Evolutionary conservation across 2,329 filamentous ascomycete genomes (phyloP).

Genomic region (Talaromyces piceae): DNA sequence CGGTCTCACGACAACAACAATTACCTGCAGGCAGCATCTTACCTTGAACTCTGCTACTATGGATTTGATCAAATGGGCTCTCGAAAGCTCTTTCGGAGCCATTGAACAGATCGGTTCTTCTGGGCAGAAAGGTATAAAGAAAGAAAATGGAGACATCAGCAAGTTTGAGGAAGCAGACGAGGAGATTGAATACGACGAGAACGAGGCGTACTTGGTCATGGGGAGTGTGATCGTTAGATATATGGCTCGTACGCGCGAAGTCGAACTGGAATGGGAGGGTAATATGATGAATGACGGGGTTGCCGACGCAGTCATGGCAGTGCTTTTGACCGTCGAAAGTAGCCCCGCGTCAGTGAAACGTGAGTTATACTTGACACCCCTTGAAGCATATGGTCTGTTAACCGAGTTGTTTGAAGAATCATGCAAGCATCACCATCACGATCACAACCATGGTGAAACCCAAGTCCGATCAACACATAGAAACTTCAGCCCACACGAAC

Average conservation of each 20-base stretch:
- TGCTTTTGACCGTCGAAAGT: slow-evolving; percentile 84
- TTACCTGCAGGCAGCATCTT: slow-evolving; percentile 85
- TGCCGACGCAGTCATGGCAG: slow-evolving; percentile 92
- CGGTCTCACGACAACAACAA: slow-evolving; percentile 90
- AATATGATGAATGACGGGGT: slow-evolving; percentile 97
- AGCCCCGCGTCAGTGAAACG: slow-evolving; percentile 91
- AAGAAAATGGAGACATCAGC: slow-evolving; percentile 20
- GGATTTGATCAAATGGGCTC: slow-evolving; percentile 85
- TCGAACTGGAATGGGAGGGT: slow-evolving; percentile 94
- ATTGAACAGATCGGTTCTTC: slow-evolving; percentile 52
- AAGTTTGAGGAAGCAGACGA: slow-evolving; percentile 37
- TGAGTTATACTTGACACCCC: slow-evolving; percentile 34
- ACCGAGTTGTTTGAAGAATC: slow-evolving; percentile 37
- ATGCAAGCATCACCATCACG: slow-evolving; percentile 54
- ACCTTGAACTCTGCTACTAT: slow-evolving; percentile 81
- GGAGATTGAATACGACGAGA: slow-evolving; percentile 32
- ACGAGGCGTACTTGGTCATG: slow-evolving; percentile 63
- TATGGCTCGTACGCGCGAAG: slow-evolving; percentile 60
- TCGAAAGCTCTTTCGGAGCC: slow-evolving; percentile 88
- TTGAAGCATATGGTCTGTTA: background rate
- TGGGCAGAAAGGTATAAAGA: slow-evolving; percentile 15
- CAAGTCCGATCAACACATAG: slow-evolving; percentile 63
- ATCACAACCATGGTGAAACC: slow-evolving; percentile 33
- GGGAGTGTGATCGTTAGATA: slow-evolving; percentile 81
- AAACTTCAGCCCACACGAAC: slow-evolving; percentile 63